These are phyloP conservation scores for Closterium sp. DNA, from an alignment of 139 green algal species.

Conservation along the genomic window DNA sequence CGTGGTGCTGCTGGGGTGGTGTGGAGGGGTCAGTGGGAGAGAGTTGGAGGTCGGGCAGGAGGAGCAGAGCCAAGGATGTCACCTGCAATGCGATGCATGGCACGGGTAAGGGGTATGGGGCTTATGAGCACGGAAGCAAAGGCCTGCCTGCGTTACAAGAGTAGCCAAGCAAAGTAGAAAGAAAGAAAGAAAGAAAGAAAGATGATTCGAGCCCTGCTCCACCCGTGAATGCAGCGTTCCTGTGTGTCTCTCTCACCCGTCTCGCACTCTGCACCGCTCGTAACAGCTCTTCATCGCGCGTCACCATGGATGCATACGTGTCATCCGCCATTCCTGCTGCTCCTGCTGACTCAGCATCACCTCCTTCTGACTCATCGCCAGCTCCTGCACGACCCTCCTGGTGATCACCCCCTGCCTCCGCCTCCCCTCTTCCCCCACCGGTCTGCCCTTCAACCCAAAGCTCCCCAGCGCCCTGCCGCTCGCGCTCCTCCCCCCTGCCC, in stretches of 20 bases:
- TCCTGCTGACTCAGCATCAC: not conserved
- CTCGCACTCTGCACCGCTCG: not conserved
- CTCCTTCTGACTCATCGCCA: not conserved
- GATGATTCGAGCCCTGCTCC: no score
- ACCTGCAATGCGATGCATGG: not conserved
- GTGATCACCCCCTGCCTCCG: not conserved
- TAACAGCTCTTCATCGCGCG: not conserved
- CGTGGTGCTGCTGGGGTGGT: not conserved
- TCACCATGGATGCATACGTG: not conserved
- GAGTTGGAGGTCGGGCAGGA: not conserved
- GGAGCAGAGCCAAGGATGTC: not conserved
- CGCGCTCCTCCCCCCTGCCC: not conserved
- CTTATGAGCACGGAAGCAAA: no score
- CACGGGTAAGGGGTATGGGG: no score
- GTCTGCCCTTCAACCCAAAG: not conserved
- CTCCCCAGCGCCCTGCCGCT: not conserved
- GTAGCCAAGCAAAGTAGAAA: no score
- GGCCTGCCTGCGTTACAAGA: no score
- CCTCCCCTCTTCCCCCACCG: not conserved
- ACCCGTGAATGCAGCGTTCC: no score
- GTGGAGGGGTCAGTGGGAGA: no score
- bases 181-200: no score
- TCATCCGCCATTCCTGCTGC: not conserved
- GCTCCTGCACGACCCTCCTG: not conserved
- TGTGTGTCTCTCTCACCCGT: not conserved